Percentiles rank a stretch among this genome's conserved stretches.
Evolutionary conservation across 2,329 filamentous ascomycete species (phyloP).

Genomic region (Diaporthe citriasiana): DNA sequence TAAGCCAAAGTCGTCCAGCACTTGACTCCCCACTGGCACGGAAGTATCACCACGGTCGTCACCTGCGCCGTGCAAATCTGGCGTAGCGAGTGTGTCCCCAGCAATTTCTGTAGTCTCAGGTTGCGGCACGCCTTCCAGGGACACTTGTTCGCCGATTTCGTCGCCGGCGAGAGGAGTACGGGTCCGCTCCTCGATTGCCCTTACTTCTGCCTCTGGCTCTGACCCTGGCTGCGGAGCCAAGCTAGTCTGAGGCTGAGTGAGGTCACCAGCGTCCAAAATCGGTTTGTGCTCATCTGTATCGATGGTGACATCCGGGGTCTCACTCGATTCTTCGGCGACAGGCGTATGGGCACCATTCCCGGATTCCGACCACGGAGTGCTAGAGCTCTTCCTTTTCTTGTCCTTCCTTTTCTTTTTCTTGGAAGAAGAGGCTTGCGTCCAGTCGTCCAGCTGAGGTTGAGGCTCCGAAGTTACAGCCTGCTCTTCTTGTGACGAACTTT

Average conservation of each 20-base stretch:
- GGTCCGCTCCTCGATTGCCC: background rate
- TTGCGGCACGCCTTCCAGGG: background rate
- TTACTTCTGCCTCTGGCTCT: background rate
- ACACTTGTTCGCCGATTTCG: background rate
- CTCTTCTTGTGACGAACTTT: background rate
- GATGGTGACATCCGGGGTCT: background rate
- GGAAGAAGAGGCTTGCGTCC: slow-evolving; percentile 46
- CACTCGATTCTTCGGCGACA: slow-evolving; percentile 23
- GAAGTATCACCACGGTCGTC: slow-evolving; percentile 7
- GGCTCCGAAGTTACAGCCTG: background rate
- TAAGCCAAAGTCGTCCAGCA: slow-evolving; percentile 29
- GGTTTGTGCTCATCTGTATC: background rate
- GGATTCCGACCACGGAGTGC: slow-evolving; percentile 41
- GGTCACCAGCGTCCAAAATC: background rate
- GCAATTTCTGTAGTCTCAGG: background rate
- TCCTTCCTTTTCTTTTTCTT: slow-evolving; percentile 53
- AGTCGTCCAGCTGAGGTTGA: slow-evolving; percentile 45
- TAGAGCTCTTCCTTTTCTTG: slow-evolving; percentile 51
- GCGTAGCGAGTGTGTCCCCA: background rate
- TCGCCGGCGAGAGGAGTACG: background rate
- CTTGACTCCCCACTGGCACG: slow-evolving; percentile 30
- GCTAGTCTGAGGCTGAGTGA: background rate
- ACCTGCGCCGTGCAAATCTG: background rate
- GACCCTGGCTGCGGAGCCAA: background rate
- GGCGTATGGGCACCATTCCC: slow-evolving; percentile 36